Evolutionary conservation across 73 alveolate genomes (phyloP).

Genomic region (Effrenium voratum): DNA sequence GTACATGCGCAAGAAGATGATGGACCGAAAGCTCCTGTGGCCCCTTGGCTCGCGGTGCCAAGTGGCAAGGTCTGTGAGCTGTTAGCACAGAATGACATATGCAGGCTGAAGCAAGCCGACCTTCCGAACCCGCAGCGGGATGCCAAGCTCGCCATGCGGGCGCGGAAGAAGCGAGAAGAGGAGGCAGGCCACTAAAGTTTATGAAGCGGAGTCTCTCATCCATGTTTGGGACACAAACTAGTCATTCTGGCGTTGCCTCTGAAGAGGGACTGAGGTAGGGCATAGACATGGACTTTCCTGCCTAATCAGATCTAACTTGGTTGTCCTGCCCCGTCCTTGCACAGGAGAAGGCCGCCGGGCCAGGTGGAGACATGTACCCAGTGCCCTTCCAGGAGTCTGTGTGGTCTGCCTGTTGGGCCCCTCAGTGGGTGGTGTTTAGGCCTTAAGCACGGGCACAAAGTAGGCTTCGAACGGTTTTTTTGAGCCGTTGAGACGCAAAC

Average conservation of each 20-base stretch:
- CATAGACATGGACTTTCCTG: neutral
- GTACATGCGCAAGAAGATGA: constrained; percentile 86
- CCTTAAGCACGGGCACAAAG: neutral
- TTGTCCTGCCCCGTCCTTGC: neutral
- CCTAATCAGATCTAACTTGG: neutral
- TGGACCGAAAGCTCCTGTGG: constrained; percentile 90
- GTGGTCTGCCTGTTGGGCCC: neutral
- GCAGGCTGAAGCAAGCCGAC: neutral
- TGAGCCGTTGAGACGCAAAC: no score
- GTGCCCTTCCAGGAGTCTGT: constrained; percentile 31
- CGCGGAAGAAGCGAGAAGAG: constrained; percentile 34
- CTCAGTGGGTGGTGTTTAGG: neutral
- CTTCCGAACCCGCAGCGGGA: constrained; percentile 45
- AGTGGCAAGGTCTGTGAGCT: neutral
- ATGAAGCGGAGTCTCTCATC: no score
- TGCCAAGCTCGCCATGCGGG: constrained; percentile 37
- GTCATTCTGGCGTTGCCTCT: no score
- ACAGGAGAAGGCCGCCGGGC: constrained; percentile 51
- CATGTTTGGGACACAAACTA: no score
- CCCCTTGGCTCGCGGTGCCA: neutral
- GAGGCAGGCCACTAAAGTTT: neutral
- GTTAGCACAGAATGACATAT: no score
- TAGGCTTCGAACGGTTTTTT: no score
- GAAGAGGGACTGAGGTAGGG: no score
- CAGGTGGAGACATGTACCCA: constrained; percentile 86